Conservation (phyloP, 2,329 filamentous ascomycete species). For the Fusarium clavum region DNA sequence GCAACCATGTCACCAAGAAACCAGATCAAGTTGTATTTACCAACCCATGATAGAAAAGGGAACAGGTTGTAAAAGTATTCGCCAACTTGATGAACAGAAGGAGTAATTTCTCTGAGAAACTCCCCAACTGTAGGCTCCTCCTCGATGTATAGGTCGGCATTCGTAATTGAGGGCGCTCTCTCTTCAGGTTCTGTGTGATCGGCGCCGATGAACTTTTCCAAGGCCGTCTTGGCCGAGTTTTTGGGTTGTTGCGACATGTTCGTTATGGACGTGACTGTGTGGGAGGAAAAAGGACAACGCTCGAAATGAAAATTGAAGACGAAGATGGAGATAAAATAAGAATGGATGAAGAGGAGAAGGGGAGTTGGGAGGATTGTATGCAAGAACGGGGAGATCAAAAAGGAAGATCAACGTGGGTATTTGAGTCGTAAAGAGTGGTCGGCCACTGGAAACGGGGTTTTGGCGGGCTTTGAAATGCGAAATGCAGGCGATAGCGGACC, state of each 20-base stretch:
- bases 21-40: conserved; percentile 62
- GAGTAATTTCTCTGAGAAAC: conserved; percentile 54
- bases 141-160: conserved; percentile 55
- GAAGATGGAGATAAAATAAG: not conserved
- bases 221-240: conserved; percentile 40
- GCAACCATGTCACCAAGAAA: conserved; percentile 60
- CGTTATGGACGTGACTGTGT: not conserved
- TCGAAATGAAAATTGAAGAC: not conserved
- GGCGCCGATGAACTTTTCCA: conserved; percentile 51
- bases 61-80: conserved; percentile 58
- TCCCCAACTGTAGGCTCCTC: conserved; percentile 57
- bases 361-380: not conserved
- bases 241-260: conserved; percentile 39
- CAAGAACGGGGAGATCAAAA: conserved; percentile 31
- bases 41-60: conserved; percentile 63
- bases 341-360: not conserved
- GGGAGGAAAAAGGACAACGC: conserved; percentile 3
- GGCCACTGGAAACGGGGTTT: conserved; percentile 1
- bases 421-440: conserved; percentile 23
- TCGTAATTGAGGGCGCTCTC: conserved; percentile 51
- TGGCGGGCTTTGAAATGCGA: not conserved
- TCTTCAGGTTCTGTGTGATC: conserved; percentile 50
- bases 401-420: conserved; percentile 27
- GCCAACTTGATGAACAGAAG: conserved; percentile 47
- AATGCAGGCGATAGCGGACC: conserved; percentile 17